phyloP scores from a whole-genome alignment of 2,329 filamentous ascomycete species.

The Phoma sp. region DNA sequence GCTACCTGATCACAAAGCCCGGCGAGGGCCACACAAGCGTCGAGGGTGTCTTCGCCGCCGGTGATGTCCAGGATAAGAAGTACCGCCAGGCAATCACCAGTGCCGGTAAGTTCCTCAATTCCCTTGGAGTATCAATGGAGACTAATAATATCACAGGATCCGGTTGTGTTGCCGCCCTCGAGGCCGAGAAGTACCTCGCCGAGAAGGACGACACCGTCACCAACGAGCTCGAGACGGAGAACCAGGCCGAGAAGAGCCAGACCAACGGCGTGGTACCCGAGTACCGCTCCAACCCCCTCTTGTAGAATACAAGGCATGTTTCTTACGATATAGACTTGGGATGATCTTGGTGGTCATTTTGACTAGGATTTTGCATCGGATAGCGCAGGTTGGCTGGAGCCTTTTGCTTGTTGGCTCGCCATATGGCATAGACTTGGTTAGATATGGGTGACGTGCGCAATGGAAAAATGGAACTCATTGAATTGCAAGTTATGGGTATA shows the following conservation, averaged over 20 bases:
- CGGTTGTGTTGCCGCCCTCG: slow-evolving; percentile 93
- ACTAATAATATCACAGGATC: slow-evolving; percentile 66
- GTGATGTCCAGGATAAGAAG: slow-evolving; percentile 97
- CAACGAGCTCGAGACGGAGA: slow-evolving; percentile 57
- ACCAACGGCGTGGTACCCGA: slow-evolving; percentile 65
- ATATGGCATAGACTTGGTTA: slow-evolving; percentile 35
- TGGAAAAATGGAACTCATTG: background rate
- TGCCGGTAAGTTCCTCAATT: slow-evolving; percentile 71
- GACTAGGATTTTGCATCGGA: slow-evolving; percentile 16
- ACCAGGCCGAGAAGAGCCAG: slow-evolving; percentile 59
- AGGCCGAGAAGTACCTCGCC: slow-evolving; percentile 91
- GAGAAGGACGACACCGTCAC: slow-evolving; percentile 70
- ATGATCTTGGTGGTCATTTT: slow-evolving; percentile 11
- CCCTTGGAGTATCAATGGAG: background rate
- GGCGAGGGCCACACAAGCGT: slow-evolving; percentile 89
- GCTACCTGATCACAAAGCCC: slow-evolving; percentile 87
- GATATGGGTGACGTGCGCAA: slow-evolving; percentile 4
- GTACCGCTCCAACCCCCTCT: slow-evolving; percentile 69
- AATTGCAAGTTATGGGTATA: too few species aligned
- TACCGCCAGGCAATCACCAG: slow-evolving; percentile 98
- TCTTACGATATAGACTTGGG: slow-evolving; percentile 14
- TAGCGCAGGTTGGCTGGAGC: slow-evolving; percentile 29
- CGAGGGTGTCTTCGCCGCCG: slow-evolving; percentile 92
- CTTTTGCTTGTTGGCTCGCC: slow-evolving; percentile 16
- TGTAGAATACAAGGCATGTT: slow-evolving; percentile 53